A percentile compares a stretch with the other conserved stretches of the same genome.
Conservation (phyloP, 2,329 filamentous ascomycete genomes). For the Lasiodiplodia hormozganensis region DNA sequence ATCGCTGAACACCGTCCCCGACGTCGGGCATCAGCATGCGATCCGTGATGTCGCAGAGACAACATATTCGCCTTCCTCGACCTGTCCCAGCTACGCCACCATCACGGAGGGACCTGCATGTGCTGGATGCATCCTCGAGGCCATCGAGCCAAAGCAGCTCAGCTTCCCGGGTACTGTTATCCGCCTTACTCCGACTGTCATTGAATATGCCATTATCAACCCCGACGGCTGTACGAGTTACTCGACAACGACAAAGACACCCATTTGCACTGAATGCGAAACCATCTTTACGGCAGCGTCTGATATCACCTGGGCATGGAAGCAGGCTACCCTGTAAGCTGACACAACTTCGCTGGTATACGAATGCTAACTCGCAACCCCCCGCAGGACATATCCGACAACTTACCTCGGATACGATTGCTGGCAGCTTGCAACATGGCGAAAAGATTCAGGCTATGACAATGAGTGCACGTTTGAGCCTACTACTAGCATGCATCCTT, state of each 20-base stretch:
- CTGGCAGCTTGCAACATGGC: neutral
- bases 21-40: too few relatives aligned
- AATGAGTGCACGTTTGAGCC: neutral
- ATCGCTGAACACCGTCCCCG: too few relatives aligned
- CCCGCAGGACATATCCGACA: neutral
- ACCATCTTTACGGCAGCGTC: neutral
- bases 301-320: too few relatives aligned
- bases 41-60: neutral
- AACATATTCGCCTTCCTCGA: neutral
- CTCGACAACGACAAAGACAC: neutral
- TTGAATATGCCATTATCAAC: too few relatives aligned
- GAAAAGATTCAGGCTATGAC: neutral
- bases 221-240: neutral
- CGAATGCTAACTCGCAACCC: neutral
- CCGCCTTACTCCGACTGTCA: neutral
- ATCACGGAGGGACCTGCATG: neutral
- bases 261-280: neutral
- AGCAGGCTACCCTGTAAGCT: too few relatives aligned
- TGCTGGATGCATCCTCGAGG: neutral
- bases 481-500: neutral
- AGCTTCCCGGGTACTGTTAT: neutral
- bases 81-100: neutral
- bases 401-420: neutral
- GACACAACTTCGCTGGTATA: neutral
- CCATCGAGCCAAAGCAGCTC: neutral